These are phyloP conservation scores for Parasarocladium wereldwijsianum DNA, from an alignment of 2,329 filamentous ascomycete genomes.

Conservation along the genomic window DNA sequence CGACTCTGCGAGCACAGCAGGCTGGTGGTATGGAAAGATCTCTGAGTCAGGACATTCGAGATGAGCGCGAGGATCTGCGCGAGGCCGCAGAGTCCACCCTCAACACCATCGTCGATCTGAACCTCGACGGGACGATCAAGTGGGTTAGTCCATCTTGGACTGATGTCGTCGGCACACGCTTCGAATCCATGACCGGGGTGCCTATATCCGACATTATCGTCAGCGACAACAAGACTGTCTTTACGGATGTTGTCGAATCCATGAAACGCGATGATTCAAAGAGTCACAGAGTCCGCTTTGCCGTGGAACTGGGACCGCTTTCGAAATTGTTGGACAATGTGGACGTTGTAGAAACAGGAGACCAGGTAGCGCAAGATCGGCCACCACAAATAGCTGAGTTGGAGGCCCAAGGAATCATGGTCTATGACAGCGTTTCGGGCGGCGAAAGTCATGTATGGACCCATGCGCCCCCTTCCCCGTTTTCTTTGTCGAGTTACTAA, in stretches of 20 bases:
- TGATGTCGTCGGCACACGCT: conserved; percentile 73
- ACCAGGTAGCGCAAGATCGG: conserved; percentile 21
- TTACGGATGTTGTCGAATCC: conserved; percentile 69
- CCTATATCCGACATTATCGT: conserved; percentile 69
- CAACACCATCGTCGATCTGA: conserved; percentile 91
- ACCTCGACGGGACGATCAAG: conserved; percentile 76
- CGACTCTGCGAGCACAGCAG: conserved; percentile 34
- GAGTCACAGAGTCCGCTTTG: conserved; percentile 79
- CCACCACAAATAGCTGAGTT: conserved; percentile 48
- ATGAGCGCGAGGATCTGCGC: conserved; percentile 84
- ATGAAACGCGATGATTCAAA: conserved; percentile 89
- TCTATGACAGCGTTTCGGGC: conserved; percentile 78
- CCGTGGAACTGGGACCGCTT: conserved; percentile 52
- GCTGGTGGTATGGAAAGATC: conserved; percentile 45
- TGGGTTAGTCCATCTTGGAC: conserved; percentile 97
- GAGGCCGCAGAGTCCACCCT: conserved; percentile 92
- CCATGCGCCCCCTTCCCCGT: not conserved
- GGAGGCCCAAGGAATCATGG: conserved; percentile 96
- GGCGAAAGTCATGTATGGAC: conserved; percentile 73
- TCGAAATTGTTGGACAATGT: conserved; percentile 45
- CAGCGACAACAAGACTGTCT: conserved; percentile 62
- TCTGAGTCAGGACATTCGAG: conserved; percentile 77
- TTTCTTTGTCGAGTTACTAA: conserved; percentile 5
- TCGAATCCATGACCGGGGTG: conserved; percentile 58
- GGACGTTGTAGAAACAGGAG: conserved; percentile 21